A percentile compares a stretch with the other conserved stretches of the same genome.
phyloP scores from a whole-genome alignment of 2,329 filamentous ascomycete genomes.

The Boeremia exigua region DNA sequence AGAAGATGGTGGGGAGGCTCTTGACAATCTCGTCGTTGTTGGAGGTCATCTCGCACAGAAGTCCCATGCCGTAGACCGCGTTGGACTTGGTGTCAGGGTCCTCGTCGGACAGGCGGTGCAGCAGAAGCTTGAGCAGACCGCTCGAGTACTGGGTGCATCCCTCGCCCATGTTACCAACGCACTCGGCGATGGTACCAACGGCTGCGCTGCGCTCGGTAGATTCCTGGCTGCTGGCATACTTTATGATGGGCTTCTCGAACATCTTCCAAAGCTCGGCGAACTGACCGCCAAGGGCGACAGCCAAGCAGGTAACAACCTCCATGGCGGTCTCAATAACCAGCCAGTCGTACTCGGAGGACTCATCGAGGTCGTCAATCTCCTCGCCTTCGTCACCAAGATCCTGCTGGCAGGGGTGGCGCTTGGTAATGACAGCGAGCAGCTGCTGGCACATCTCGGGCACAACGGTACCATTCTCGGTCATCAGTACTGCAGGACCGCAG shows the following conservation, averaged over 20 bases:
- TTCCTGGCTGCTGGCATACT: slow-evolving; percentile 85
- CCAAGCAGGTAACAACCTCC: slow-evolving; percentile 85
- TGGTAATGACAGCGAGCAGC: slow-evolving; percentile 80
- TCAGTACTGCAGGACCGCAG: slow-evolving; percentile 84
- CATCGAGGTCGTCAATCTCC: slow-evolving; percentile 67
- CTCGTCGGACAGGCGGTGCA: slow-evolving; percentile 87
- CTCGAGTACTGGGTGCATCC: slow-evolving; percentile 83
- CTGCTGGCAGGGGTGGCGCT: slow-evolving; percentile 90
- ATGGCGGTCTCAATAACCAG: slow-evolving; percentile 92
- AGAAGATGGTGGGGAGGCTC: slow-evolving; percentile 77
- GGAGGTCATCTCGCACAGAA: slow-evolving; percentile 81
- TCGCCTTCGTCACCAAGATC: slow-evolving; percentile 83
- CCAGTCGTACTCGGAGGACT: slow-evolving; percentile 97
- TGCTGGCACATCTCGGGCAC: slow-evolving; percentile 79
- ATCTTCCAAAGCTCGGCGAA: slow-evolving; percentile 94
- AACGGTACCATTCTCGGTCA: slow-evolving; percentile 67
- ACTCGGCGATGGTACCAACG: slow-evolving; percentile 91
- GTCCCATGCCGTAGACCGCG: slow-evolving; percentile 87
- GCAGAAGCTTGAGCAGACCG: slow-evolving; percentile 76
- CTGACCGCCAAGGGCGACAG: slow-evolving; percentile 77
- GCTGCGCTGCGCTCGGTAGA: slow-evolving; percentile 86
- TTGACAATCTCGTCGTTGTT: slow-evolving; percentile 76
- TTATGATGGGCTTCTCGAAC: slow-evolving; percentile 89
- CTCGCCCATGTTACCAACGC: slow-evolving; percentile 80
- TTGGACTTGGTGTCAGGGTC: slow-evolving; percentile 94